Evolutionary conservation across 768 basidiomycete species (phyloP), one percentile per base, ranked within the genome.

Genomic region (Rhizopogon vinicolor): DNA sequence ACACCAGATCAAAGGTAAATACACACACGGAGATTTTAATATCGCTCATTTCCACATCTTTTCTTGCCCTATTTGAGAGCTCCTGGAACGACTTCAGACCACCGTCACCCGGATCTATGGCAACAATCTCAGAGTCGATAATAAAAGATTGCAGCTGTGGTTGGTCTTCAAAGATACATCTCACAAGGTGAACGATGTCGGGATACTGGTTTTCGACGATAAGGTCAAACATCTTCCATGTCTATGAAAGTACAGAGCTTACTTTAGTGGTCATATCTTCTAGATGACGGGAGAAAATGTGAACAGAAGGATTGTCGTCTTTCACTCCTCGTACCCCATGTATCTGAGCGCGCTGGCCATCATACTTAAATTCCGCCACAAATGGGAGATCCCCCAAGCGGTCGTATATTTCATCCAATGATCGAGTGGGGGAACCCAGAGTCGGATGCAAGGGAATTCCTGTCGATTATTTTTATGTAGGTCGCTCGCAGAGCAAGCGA

Each of bases 241-340:
- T 35, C 44, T 45, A 42, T 52, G 14, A 44, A 35, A 25, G 56
- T 37, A 41, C 22, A 44, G 40, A 49, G 48, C 65, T 59, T 65
- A 83, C 89, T 77, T 96, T 94, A 57, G 84, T 82, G 1, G 91
- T 93, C 93, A 94, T 94, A 63, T 93, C 86, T 72, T 95, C 92
- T 33, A 96, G 74, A 74, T 93, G 91, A 53, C 93, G 84, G 56
- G 89, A 91, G 73, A 96, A 96, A 48, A 95, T 76, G 51, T 83
- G 81, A 41, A 91, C 78, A 9, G 60, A 63, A 31, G 64, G 52
- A 10, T 65, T 61, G 3, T 67, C 62, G 13, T 64, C 64, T 58
- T 59, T 67, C 42, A 52, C 63, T 18, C 46, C 54, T 60, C 53
- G 58, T 55, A 12, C 77, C 22, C 48, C 86, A 65, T 91, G 89